These are phyloP conservation scores for Thalassiosira sp. DNA, from an alignment of 352 stramenopile species.

Conservation along the genomic window DNA sequence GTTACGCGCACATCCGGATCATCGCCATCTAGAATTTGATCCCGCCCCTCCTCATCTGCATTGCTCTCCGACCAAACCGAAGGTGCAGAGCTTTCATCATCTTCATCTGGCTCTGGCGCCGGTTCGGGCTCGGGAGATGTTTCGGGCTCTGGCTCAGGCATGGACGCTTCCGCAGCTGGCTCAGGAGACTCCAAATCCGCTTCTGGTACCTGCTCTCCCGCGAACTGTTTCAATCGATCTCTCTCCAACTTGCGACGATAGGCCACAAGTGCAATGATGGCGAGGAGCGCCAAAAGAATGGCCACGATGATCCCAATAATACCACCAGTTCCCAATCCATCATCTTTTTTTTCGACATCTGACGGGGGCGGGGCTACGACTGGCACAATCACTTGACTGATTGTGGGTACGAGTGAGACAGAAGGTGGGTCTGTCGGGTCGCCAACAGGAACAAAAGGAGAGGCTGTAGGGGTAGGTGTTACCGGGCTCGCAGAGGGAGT, in stretches of 20 bases:
- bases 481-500: neutral
- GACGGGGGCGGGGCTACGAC: neutral
- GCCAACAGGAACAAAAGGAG: neutral
- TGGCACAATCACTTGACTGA: neutral
- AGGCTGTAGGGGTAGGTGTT: neutral
- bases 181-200: slow-evolving; percentile 11
- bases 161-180: neutral
- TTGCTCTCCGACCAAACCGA: slow-evolving; percentile 13
- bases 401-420: too few relatives aligned
- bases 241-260: neutral
- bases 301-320: slow-evolving; percentile 13
- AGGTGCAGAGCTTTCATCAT: slow-evolving; percentile 2
- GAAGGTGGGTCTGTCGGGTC: too few relatives aligned
- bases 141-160: neutral
- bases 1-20: neutral
- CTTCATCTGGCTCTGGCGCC: neutral
- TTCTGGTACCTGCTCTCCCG: neutral
- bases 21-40: neutral
- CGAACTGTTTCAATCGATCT: neutral
- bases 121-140: neutral
- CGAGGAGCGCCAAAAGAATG: neutral
- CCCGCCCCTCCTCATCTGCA: neutral
- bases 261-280: neutral
- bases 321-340: neutral
- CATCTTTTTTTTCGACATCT: slow-evolving; percentile 1